phyloP scores from a whole-genome alignment of 805 yeast genomes.

The Priceomyces melissophilus region DNA sequence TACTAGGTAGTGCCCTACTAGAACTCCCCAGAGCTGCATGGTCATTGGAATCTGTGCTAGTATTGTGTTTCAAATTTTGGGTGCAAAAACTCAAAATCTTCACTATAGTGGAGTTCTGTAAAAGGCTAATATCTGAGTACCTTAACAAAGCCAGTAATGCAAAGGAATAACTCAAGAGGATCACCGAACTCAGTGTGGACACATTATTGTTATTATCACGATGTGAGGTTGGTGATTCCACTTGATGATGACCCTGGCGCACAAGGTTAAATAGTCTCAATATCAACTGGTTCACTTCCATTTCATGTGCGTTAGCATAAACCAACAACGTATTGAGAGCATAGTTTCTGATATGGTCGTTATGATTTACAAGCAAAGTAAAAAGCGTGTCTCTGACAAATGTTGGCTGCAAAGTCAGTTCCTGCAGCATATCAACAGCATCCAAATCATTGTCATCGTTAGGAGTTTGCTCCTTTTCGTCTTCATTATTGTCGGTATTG shows the following conservation, averaged over 20 bases:
- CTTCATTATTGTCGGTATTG: conserved; percentile 6
- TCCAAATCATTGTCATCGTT: conserved; percentile 7
- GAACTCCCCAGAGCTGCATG: too few relatives aligned
- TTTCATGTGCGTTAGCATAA: conserved; percentile 27
- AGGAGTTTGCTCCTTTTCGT: conserved; percentile 2
- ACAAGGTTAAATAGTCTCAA: conserved; percentile 29
- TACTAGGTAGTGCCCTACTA: too few relatives aligned
- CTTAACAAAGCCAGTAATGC: conserved; percentile 33
- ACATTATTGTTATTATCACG: conserved; percentile 15
- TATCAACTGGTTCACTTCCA: conserved; percentile 35
- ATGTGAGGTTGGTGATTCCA: conserved; percentile 8
- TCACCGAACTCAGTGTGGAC: conserved; percentile 15
- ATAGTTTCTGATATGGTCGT: conserved; percentile 33
- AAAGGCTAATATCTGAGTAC: conserved; percentile 29
- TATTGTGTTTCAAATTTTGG: conserved; percentile 39
- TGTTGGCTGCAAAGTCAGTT: conserved; percentile 13
- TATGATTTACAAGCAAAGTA: conserved; percentile 29
- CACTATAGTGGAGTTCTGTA: conserved; percentile 39
- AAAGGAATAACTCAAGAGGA: conserved; percentile 31
- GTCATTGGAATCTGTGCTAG: conserved; percentile 8
- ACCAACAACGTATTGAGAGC: conserved; percentile 28
- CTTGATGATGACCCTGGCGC: conserved; percentile 22
- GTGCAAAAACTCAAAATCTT: conserved; percentile 44
- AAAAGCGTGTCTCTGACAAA: conserved; percentile 29
- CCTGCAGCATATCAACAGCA: conserved; percentile 4